Evolutionary conservation across 1,284 basidiomycete genomes (phyloP), one percentile per base, ranked within the genome.

Genomic region (Melanopsichium pennsylvanicum): DNA sequence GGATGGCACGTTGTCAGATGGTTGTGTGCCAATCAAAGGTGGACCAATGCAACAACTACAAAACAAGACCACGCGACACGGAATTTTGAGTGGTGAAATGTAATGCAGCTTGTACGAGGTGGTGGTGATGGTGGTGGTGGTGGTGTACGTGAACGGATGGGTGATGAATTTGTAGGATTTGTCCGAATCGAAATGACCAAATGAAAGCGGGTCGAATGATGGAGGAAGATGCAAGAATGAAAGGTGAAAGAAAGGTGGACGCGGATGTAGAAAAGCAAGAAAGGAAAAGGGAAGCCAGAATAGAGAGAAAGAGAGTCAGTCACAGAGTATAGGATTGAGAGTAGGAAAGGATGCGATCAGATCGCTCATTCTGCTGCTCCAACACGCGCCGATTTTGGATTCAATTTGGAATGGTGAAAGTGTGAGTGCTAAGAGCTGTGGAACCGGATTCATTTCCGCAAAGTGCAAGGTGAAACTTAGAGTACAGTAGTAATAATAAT

Each of bases 381-480:
- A 16, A 43, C 31, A 43, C 41, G 41, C 41, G 41, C 41, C 41
- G 27, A 39, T 21, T 21, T n/a, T n/a, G n/a, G n/a, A n/a, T n/a
- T n/a, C n/a, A n/a, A n/a, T n/a, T n/a, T n/a, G n/a, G n/a, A n/a
- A n/a, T n/a, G n/a, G n/a, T n/a, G n/a, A n/a, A n/a, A n/a, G n/a
- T n/a, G n/a, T n/a, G n/a, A n/a, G n/a, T n/a, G n/a, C n/a, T n/a
- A n/a, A n/a, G n/a, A n/a, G n/a, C n/a, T n/a, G n/a, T n/a, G 42
- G 32, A 44, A 44, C 42, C 42, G 42, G 42, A 44, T 35, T 44
- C 32, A 33, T 26, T 22, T 44, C 32, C 42, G 42, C 34, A 35
- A 34, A 44, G 21, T 6, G 32, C 32, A 15, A 41, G 25, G 36
- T 10, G n/a, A 15, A 23, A 18, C 21, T 22, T 6, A 40, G 11